Evolutionary conservation across 140 eudicot species (phyloP), one percentile per base, ranked within the genome.

Genomic region (Flaveria floridana): DNA sequence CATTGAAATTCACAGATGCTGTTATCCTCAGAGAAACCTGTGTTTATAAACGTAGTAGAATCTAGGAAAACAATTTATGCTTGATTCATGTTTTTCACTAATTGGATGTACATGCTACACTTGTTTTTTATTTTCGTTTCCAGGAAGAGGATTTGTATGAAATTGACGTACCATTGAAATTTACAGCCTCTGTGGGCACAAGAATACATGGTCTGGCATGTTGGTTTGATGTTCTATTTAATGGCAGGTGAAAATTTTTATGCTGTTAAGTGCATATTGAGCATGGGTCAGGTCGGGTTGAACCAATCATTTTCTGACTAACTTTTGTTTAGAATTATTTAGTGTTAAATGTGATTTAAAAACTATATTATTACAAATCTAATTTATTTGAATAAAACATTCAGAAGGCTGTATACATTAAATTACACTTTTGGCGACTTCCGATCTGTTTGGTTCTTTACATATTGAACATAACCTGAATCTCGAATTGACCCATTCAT

Each of bases 61-160:
- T 16, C 37, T 13, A 8, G 15, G 57, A 25, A 28, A 61, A 47
- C 28, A 2, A 2, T 47, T 16, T 30, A 18, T 65, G 71, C 51
- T 20, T 28, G 47, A 18, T 48, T 34, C 19, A 5, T 68, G 59
- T n/a, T 65, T 39, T 13, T 42, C 23, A 6, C 64, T 37, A 42
- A 59, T 23, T 73, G 61, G 62, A 44, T 51, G 2, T 47, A 21
- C 42, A 28, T 39, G 57, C 13, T 7, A 70, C 13, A 42, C 16
- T 14, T 72, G 48, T 50, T 64, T 55, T 26, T 16, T 55, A 30
- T 14, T 52, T 18, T 39, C 52, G n/a, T 79, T 37, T 73, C 50
- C 89, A 92, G 98, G 98, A 93, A 76, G 98, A 93, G 75, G 91
- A 93, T n/a, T 76, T 93, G 79, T 90, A 93, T 28, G 97, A 93